Evolutionary conservation across 805 yeast genomes (phyloP).

Genomic region (Yarrowia sp.): DNA sequence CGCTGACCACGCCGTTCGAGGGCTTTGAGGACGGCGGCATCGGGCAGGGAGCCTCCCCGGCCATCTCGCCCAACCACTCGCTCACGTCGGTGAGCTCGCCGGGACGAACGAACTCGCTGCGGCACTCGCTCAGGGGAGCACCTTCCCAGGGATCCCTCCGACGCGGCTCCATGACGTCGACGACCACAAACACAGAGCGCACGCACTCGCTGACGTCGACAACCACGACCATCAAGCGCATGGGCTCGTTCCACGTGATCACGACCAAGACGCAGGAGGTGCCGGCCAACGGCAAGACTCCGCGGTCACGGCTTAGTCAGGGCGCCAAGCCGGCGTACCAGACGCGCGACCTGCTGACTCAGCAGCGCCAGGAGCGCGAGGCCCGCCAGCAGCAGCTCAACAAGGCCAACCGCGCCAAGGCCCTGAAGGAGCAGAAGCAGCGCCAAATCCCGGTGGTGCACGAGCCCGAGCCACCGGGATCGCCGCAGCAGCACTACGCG

Average conservation of each 20-base stretch:
- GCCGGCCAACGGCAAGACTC: conserved; percentile 14
- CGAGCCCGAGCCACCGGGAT: neutral
- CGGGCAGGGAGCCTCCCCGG: conserved; percentile 21
- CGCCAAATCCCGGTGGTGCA: neutral
- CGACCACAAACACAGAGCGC: conserved; percentile 38
- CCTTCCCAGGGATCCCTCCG: conserved; percentile 26
- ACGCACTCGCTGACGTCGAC: conserved; percentile 39
- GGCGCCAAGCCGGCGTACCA: conserved; percentile 22
- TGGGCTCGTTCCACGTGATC: conserved; percentile 41
- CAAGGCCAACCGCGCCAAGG: conserved; percentile 17
- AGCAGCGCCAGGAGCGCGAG: conserved; percentile 15
- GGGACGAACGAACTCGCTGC: neutral
- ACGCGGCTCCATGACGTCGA: conserved; percentile 36
- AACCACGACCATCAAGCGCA: conserved; percentile 40
- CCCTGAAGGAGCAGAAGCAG: neutral
- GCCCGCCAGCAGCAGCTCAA: conserved; percentile 2
- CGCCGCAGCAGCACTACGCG: conserved; percentile 28
- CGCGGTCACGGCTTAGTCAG: neutral
- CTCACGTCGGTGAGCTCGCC: neutral
- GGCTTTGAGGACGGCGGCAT: conserved; percentile 27
- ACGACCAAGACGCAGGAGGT: conserved; percentile 36
- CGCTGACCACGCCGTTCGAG: conserved; percentile 32
- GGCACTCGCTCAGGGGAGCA: neutral
- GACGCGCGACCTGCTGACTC: neutral
- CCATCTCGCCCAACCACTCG: conserved; percentile 7